Conservation (phyloP, 768 basidiomycete genomes). For the Boletus pseudopeckii region DNA sequence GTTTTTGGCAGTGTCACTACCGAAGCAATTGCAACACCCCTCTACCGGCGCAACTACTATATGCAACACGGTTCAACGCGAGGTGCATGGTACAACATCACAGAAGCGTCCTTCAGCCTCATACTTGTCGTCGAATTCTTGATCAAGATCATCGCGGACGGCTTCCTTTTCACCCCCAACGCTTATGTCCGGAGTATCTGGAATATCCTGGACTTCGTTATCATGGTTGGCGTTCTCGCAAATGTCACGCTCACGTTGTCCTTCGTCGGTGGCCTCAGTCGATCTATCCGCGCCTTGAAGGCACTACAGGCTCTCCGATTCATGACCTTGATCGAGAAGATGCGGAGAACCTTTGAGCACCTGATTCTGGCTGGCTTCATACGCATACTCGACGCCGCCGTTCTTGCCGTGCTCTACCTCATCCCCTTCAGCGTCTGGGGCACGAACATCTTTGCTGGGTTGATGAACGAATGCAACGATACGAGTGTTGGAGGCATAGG, state of each 20-base stretch:
- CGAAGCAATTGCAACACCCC: constrained; percentile 78
- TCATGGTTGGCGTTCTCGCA: constrained; percentile 73
- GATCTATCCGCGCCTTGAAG: constrained; percentile 82
- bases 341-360: constrained; percentile 83
- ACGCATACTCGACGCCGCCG: constrained; percentile 84
- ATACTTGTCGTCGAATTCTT: constrained; percentile 76
- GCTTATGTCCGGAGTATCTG: constrained; percentile 89
- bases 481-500: constrained; percentile 42
- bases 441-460: constrained; percentile 85
- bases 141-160: constrained; percentile 91
- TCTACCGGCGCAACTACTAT: constrained; percentile 76
- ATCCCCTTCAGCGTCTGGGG: constrained; percentile 94
- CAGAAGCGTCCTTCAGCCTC: constrained; percentile 69
- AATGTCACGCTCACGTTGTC: constrained; percentile 71
- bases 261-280: constrained; percentile 73
- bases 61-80: constrained; percentile 53
- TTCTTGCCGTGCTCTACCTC: constrained; percentile 88
- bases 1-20: constrained; percentile 82
- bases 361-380: constrained; percentile 82
- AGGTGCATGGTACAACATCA: constrained; percentile 83
- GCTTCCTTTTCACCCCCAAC: constrained; percentile 86
- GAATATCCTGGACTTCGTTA: constrained; percentile 87
- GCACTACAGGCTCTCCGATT: constrained; percentile 84
- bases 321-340: constrained; percentile 83
- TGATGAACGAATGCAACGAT: constrained; percentile 86